phyloP scores from a whole-genome alignment of 2,329 filamentous ascomycete species.

The Epicoccum sorghinum region DNA sequence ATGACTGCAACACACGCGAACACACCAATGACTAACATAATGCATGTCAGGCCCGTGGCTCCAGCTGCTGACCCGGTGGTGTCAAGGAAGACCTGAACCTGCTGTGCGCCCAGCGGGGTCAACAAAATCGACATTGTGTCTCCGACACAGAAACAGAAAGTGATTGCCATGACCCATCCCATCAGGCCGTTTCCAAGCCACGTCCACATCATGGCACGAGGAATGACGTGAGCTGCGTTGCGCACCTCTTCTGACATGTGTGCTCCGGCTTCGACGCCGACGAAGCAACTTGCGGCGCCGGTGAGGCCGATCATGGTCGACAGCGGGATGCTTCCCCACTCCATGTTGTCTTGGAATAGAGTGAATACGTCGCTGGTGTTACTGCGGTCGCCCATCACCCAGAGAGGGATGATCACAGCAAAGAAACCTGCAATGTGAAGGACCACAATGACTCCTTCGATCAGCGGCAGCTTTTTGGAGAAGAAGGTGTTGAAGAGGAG shows the following conservation, averaged over 20 bases:
- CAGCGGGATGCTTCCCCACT: slow-evolving; percentile 43
- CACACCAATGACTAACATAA: slow-evolving; percentile 30
- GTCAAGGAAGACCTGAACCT: slow-evolving; percentile 34
- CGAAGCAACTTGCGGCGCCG: slow-evolving; percentile 33
- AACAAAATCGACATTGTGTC: slow-evolving; percentile 17
- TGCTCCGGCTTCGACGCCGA: slow-evolving; percentile 29
- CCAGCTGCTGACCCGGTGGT: slow-evolving; percentile 26
- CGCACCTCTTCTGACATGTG: slow-evolving; percentile 44
- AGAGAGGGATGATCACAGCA: slow-evolving; percentile 43
- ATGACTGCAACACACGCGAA: slow-evolving; percentile 29
- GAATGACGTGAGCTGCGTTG: slow-evolving; percentile 34
- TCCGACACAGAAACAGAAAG: slow-evolving; percentile 21
- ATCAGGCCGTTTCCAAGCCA: slow-evolving; percentile 44
- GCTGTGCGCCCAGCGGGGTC: slow-evolving; percentile 25
- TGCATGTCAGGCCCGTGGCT: slow-evolving; percentile 25
- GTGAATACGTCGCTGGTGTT: slow-evolving; percentile 28
- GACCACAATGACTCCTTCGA: slow-evolving; percentile 26
- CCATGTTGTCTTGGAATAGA: slow-evolving; percentile 39
- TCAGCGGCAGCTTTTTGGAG: slow-evolving; percentile 44
- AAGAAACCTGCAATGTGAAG: slow-evolving; percentile 51
- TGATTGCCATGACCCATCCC: slow-evolving; percentile 41
- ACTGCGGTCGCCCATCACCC: slow-evolving; percentile 29
- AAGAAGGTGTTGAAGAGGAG: slow-evolving; percentile 51
- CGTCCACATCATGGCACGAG: slow-evolving; percentile 47
- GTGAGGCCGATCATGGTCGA: slow-evolving; percentile 42